A percentile compares a stretch with the other conserved stretches of the same genome.
phyloP scores from a whole-genome alignment of 179 eudicot genomes.

The Gypsophila paniculata region DNA sequence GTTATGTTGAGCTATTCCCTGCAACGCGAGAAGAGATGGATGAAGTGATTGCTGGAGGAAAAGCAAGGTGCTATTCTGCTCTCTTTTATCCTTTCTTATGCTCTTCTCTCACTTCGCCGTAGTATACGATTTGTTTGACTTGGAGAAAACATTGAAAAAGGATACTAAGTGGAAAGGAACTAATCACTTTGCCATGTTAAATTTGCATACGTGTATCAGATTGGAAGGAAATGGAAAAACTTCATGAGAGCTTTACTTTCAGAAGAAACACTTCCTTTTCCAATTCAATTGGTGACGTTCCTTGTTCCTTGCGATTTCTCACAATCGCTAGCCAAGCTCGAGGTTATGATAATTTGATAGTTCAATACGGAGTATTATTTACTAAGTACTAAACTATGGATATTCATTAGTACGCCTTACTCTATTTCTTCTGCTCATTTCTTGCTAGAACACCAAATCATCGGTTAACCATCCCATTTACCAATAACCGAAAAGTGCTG shows the following conservation, averaged over 20 bases:
- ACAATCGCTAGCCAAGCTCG: not conserved
- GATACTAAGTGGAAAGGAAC: constrained; percentile 13
- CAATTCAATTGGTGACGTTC: not conserved
- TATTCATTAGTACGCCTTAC: not conserved
- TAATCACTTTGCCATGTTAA: not conserved
- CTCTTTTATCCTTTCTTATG: constrained; percentile 3
- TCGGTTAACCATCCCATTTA: not conserved
- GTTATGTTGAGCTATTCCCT: constrained; percentile 89
- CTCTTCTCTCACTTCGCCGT: not conserved
- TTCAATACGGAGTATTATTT: too few relatives aligned
- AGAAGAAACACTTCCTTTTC: not conserved
- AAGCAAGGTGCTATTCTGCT: constrained; percentile 58
- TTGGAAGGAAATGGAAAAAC: not conserved
- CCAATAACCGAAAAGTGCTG: not conserved
- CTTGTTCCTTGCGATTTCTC: not conserved
- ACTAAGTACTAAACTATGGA: not conserved
- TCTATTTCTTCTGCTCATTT: not conserved
- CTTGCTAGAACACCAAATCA: not conserved
- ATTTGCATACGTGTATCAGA: not conserved
- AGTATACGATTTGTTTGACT: not conserved
- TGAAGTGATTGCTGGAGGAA: constrained; percentile 68
- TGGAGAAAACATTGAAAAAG: not conserved
- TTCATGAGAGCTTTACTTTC: not conserved
- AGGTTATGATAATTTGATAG: too few relatives aligned
- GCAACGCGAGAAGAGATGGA: constrained; percentile 72